Evolutionary conservation across 306 rosid genomes (phyloP).

Genomic region (Adenanthera pavonina): DNA sequence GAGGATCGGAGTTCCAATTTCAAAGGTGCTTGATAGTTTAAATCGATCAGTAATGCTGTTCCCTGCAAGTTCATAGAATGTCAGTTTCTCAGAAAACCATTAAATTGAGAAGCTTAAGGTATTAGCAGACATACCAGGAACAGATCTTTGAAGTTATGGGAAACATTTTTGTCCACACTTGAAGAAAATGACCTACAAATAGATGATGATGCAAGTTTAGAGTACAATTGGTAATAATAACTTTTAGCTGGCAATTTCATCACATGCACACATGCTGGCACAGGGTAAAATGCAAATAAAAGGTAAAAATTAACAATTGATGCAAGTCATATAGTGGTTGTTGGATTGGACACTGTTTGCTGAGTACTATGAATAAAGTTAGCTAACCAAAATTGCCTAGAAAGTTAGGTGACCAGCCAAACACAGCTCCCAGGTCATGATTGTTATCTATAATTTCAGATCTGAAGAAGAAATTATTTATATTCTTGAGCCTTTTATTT

Average conservation of each 20-base stretch:
- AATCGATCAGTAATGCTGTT: constrained; percentile 55
- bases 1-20: constrained; percentile 40
- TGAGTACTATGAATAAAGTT: neutral
- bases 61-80: constrained; percentile 54
- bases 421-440: neutral
- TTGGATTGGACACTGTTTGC: constrained; percentile 22
- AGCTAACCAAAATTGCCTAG: constrained; percentile 14
- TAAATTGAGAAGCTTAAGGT: neutral
- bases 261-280: constrained; percentile 18
- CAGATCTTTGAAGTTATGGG: constrained; percentile 56
- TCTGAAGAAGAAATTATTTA: constrained; percentile 17
- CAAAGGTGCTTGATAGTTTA: constrained; percentile 54
- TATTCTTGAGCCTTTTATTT: neutral
- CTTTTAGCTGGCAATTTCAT: constrained; percentile 26
- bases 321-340: neutral
- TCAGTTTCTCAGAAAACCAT: constrained; percentile 16
- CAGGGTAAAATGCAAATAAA: constrained; percentile 8
- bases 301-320: constrained; percentile 16
- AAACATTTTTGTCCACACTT: constrained; percentile 61
- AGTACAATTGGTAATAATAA: constrained; percentile 20
- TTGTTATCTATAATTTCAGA: constrained; percentile 12
- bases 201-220: constrained; percentile 29
- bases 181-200: constrained; percentile 64
- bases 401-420: constrained; percentile 16
- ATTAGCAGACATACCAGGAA: constrained; percentile 44